Conservation (phyloP, 2,329 filamentous ascomycete species). For the Microsporum ferrugineum region DNA sequence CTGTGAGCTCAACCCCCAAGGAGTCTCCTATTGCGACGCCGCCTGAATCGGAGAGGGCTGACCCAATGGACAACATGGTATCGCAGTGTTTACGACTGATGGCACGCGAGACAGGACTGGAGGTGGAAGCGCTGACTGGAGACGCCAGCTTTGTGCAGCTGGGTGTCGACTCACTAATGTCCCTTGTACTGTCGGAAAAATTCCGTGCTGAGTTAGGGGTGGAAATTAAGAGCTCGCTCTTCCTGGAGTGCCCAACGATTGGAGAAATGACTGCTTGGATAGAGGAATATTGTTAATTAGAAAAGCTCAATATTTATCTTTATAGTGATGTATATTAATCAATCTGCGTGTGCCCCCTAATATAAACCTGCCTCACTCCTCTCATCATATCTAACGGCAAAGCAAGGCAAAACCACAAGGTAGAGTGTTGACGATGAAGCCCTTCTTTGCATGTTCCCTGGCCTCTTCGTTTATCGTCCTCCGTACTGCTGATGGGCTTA, state of each 20-base stretch:
- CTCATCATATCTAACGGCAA: too few relatives aligned
- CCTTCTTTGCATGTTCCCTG: too few relatives aligned
- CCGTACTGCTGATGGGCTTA: too few relatives aligned
- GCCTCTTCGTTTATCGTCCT: too few relatives aligned
- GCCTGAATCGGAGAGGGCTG: background rate
- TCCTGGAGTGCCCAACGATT: background rate
- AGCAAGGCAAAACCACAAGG: too few relatives aligned
- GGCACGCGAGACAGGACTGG: background rate
- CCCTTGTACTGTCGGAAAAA: background rate
- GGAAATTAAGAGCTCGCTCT: background rate
- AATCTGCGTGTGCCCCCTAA: too few relatives aligned
- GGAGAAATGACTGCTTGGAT: background rate
- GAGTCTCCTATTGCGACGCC: background rate
- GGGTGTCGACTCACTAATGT: slow-evolving; percentile 2
- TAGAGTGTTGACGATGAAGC: too few relatives aligned
- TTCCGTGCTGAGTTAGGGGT: background rate
- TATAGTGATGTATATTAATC: too few relatives aligned
- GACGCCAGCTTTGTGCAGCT: background rate
- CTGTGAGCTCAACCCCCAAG: background rate
- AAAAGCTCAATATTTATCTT: background rate
- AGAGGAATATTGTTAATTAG: background rate
- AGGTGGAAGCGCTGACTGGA: background rate
- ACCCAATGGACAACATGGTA: background rate
- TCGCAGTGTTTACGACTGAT: background rate
- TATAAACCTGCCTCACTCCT: too few relatives aligned